Percentiles rank a stretch among this genome's conserved stretches.
Evolutionary conservation across 208 protist genomes (phyloP).

Genomic region (Trypanosomatidae sp.): DNA sequence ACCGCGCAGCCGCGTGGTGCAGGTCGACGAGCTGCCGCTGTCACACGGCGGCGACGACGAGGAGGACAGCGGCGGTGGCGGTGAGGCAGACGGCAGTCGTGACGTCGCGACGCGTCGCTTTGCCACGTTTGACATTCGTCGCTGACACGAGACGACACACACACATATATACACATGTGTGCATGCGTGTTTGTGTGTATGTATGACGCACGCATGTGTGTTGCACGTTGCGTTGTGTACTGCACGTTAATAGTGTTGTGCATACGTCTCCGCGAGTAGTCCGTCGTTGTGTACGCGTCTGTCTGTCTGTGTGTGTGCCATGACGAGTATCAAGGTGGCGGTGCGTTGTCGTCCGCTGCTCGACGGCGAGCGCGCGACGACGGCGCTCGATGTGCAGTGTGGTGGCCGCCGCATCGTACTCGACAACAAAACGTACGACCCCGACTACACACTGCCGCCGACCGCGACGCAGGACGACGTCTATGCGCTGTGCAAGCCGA

Average conservation of each 20-base stretch:
- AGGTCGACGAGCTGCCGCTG: too few relatives aligned
- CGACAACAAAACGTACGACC: conserved; percentile 84
- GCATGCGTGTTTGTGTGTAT: neutral
- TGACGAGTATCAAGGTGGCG: conserved; percentile 83
- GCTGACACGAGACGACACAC: neutral
- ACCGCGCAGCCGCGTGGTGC: conserved; percentile 37
- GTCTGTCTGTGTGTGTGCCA: conserved; percentile 2
- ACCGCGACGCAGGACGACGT: conserved; percentile 73
- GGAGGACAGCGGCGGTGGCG: too few relatives aligned
- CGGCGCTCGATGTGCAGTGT: conserved; percentile 72
- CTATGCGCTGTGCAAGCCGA: conserved; percentile 67
- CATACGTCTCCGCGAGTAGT: neutral
- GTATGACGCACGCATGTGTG: neutral
- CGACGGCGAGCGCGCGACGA: conserved; percentile 52
- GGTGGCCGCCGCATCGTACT: conserved; percentile 69
- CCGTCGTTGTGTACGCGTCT: neutral
- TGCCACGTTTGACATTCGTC: neutral
- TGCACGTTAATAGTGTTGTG: too few relatives aligned
- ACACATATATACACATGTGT: neutral
- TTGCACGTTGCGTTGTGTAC: too few relatives aligned
- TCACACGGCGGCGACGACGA: too few relatives aligned
- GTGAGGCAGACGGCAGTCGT: too few relatives aligned
- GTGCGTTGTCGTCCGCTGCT: conserved; percentile 75
- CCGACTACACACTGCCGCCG: conserved; percentile 64
- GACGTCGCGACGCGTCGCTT: too few relatives aligned